These are phyloP conservation scores for Rhodotorula graminis DNA, from an alignment of 768 basidiomycete species.

Conservation along the genomic window DNA sequence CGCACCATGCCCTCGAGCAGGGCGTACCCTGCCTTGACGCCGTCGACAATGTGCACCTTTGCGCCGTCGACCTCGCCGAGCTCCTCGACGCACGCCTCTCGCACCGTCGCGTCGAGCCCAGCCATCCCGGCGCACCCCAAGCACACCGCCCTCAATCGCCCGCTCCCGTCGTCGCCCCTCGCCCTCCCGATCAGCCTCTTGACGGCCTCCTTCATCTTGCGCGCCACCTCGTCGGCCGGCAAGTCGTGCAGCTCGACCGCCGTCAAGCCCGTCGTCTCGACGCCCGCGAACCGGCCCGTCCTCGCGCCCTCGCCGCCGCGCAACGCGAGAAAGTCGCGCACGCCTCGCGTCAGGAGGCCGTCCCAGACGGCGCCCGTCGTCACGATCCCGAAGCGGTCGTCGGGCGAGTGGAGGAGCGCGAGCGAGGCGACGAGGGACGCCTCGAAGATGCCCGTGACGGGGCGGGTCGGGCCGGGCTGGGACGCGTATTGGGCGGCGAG, in stretches of 20 bases:
- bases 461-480: constrained; percentile 25
- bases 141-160: constrained; percentile 35
- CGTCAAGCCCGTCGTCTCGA: constrained; percentile 47
- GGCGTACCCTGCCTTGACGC: constrained; percentile 41
- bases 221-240: constrained; percentile 40
- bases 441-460: constrained; percentile 49
- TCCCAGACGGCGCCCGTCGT: constrained; percentile 50
- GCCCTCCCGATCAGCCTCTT: constrained; percentile 38
- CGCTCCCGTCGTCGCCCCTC: not conserved
- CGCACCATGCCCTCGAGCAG: constrained; percentile 28
- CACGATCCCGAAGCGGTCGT: constrained; percentile 47
- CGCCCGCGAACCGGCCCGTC: constrained; percentile 44
- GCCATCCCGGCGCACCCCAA: constrained; percentile 47
- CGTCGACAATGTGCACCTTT: constrained; percentile 42
- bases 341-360: constrained; percentile 42
- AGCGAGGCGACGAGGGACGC: constrained; percentile 43
- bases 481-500: constrained; percentile 7
- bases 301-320: constrained; percentile 20
- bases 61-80: constrained; percentile 3
- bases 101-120: constrained; percentile 41
- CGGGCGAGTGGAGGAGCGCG: constrained; percentile 35
- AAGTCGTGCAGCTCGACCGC: constrained; percentile 47
- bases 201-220: constrained; percentile 43
- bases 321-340: constrained; percentile 38
- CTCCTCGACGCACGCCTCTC: constrained; percentile 34